Percentiles rank a stretch among this genome's conserved stretches.
Evolutionary conservation across 768 basidiomycete species (phyloP).

Genomic region (Porphyrellus cyaneotinctus): DNA sequence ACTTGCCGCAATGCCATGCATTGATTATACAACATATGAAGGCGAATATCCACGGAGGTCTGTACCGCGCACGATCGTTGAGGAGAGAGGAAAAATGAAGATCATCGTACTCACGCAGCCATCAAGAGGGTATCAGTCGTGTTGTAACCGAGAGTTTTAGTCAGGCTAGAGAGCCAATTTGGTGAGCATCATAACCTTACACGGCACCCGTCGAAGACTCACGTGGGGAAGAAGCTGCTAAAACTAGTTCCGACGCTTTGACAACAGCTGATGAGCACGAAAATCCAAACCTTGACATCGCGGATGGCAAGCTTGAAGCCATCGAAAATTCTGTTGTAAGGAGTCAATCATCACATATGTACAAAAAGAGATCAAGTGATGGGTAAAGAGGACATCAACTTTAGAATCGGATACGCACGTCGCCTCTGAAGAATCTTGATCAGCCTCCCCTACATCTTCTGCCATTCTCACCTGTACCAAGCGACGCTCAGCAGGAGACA

Average conservation of each 20-base stretch:
- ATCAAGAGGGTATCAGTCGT: constrained; percentile 59
- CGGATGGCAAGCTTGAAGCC: constrained; percentile 53
- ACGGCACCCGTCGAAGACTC: constrained; percentile 7
- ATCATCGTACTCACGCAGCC: constrained; percentile 43
- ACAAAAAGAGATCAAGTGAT: neutral
- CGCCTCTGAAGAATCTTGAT: constrained; percentile 37
- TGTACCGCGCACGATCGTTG: constrained; percentile 19
- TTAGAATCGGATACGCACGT: constrained; percentile 10
- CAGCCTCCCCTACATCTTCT: constrained; percentile 66
- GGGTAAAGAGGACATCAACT: neutral
- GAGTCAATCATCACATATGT: neutral
- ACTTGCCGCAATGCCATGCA: constrained; percentile 50
- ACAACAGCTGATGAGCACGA: constrained; percentile 48
- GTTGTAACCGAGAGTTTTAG: constrained; percentile 55
- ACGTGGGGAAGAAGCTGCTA: constrained; percentile 57
- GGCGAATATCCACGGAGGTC: constrained; percentile 60
- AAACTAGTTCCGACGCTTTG: constrained; percentile 56
- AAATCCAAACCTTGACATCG: constrained; percentile 51
- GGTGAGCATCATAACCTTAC: neutral
- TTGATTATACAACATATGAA: constrained; percentile 46
- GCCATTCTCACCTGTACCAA: constrained; percentile 63
- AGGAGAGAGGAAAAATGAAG: neutral
- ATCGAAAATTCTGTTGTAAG: constrained; percentile 36
- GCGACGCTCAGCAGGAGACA: constrained; percentile 45
- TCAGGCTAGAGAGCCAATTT: constrained; percentile 36